Base-by-base conservation (phyloP, 2,329 filamentous ascomycete species). In the Cordyceps militaris region DNA sequence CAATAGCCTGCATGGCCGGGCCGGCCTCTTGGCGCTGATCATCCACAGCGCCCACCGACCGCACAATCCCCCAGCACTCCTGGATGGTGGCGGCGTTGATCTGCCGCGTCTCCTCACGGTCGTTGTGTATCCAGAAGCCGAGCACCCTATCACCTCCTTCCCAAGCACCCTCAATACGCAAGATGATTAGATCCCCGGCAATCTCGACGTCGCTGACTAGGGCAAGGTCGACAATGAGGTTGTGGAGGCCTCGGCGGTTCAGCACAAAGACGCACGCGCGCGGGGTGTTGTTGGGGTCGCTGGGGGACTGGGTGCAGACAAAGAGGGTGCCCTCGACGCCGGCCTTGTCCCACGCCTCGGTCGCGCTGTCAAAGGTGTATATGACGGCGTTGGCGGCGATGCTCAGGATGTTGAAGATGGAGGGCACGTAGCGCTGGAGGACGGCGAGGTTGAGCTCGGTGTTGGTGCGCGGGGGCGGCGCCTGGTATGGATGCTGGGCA, bases 251-350 rank as follows among this genome's bases (percentile, higher is more conserved):
- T 42, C 85, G 81, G 46, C 89, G 79, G 71, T 90, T 92, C 61
- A 93, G 77, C 7, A 93, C 78, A 65, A 91, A 88, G 16, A 89
- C 81, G 73, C 84, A 84, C 23, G 76, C 75, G 16, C 75, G 68
- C 36, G 75, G 69, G 10, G 65, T 63, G 50, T 74, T 67, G 21
- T 42, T 65, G 47, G 63, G 61, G 28, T 70, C 71, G 3, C 70
- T 68, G 3, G 69, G 78, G 63, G 73, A 70, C 67, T 83, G 79
- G 62, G 88, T 81, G 76, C 89, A 95, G 55, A 97, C 83, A 70
- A 97, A 99, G 62, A 97, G 77, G 13, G 90, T 89, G 40, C 94
- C 94, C 72, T 96, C 92, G 11, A 92, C 81, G 57, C 86, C 88
- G 47, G 82, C 83, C 76, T 95, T 96, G 69, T 94, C 88, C 94